Base-by-base conservation (phyloP, 306 rosid genomes). In the Malus asiatica region DNA sequence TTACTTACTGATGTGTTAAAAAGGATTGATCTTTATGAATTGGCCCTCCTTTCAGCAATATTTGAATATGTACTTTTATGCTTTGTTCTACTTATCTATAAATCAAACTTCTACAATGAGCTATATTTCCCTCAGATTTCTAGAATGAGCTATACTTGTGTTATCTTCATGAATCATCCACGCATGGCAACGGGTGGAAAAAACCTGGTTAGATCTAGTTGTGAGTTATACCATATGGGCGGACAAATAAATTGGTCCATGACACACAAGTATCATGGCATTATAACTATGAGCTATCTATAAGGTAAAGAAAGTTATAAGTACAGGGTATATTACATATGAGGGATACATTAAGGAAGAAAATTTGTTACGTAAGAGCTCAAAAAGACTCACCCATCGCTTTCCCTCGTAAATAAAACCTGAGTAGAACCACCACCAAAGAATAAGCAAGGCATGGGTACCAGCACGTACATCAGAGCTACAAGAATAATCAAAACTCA, bases 391-490 rank as follows among this genome's bases (percentile, higher is more conserved):
- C 71, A 88, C 92, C 92, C 92, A 65, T 87, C 92, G 38, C 85
- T 86, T 8, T 86, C 99, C 72, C 97, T 89, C 61, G 96, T 87
- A 55, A 88, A 83, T 74, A 92, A 84, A 83, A 89, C 83, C 46
- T 92, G 97, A 68, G 97, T 88, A 71, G 97, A 85, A 46, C 99
- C 99, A 5, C 97, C 93, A 76, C 99, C 99, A 76, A 92, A 96
- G 89, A 96, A 92, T 82, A 96, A 78, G 84, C 99, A 96, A 73
- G 99, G 99, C 97, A 96, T 96, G 27, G 99, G 99, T 30, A 88
- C 88, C 62, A 88, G 42, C 52, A 92, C 96, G 67, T 96, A 92
- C 97, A 96, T 92, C 83, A 96, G 93, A 81, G 99, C 99, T 92
- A 95, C 87, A 77, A 52, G 58, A 74, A 79, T 65, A 83, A 82